These are phyloP conservation scores for Xylariaceae sp. DNA, from an alignment of 2,329 filamentous ascomycete genomes.

Conservation along the genomic window DNA sequence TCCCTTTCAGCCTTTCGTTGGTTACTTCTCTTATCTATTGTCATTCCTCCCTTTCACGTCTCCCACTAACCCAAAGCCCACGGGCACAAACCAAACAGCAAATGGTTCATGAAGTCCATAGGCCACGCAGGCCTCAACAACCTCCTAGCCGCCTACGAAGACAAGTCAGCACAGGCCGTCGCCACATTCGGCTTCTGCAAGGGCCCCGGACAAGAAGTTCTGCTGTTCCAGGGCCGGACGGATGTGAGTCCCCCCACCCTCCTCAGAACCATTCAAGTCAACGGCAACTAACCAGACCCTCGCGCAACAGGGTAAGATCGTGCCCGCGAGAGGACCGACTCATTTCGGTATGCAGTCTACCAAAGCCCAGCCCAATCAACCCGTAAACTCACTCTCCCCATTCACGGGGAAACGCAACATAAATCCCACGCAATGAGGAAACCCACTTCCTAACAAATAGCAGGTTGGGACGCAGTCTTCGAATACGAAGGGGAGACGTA, in stretches of 20 bases:
- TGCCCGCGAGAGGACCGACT: conserved; percentile 72
- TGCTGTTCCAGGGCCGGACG: conserved; percentile 89
- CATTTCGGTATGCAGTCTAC: conserved; percentile 66
- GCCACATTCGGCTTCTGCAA: conserved; percentile 92
- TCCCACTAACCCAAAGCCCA: no score
- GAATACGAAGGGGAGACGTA: conserved; percentile 85
- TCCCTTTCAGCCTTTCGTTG: no score
- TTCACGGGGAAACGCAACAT: no score
- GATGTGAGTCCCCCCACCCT: conserved; percentile 49
- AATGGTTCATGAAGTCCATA: conserved; percentile 85
- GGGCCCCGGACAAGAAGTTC: conserved; percentile 76
- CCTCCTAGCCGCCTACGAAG: conserved; percentile 78
- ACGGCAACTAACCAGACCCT: neutral
- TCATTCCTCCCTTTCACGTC: no score
- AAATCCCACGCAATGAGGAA: no score
- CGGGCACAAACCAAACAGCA: conserved; percentile 60
- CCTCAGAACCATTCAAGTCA: neutral
- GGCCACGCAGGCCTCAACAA: conserved; percentile 86
- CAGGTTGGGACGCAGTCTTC: conserved; percentile 95
- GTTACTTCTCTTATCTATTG: neutral
- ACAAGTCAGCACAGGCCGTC: conserved; percentile 89
- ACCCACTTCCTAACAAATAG: neutral
- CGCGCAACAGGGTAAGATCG: conserved; percentile 62
- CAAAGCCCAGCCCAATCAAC: no score
- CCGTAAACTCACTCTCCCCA: no score